Percentiles rank a stretch among this genome's conserved stretches.
Evolutionary conservation across 2,329 filamentous ascomycete genomes (phyloP).

Genomic region (Coniochaeta sp.): DNA sequence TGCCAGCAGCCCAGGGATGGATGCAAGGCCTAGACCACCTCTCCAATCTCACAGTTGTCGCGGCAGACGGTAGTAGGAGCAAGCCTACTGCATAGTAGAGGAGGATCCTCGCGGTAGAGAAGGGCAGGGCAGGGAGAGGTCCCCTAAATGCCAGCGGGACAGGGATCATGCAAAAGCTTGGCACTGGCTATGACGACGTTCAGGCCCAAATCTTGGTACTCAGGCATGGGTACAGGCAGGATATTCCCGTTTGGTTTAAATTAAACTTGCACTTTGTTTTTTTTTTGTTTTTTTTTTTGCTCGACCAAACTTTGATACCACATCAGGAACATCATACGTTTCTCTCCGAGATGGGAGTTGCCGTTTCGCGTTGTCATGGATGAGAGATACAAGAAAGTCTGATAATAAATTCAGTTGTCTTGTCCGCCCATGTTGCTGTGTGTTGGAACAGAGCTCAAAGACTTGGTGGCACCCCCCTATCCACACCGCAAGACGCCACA

Average conservation of each 20-base stretch:
- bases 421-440: too few species aligned
- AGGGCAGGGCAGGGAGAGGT: too few species aligned
- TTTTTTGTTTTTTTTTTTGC: too few species aligned
- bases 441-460: too few species aligned
- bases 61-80: background rate
- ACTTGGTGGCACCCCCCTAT: too few species aligned
- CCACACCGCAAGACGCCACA: background rate
- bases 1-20: background rate
- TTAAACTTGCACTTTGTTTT: background rate
- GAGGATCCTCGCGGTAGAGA: too few species aligned
- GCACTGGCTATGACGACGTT: background rate
- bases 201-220: background rate
- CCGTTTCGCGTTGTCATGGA: background rate
- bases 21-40: background rate
- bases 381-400: too few species aligned
- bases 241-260: background rate
- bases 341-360: background rate
- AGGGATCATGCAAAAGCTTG: background rate
- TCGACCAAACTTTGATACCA: background rate
- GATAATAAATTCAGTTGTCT: background rate
- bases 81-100: too few species aligned
- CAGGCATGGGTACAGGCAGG: background rate
- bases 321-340: background rate
- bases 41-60: background rate
- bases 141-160: background rate